These are phyloP conservation scores for Phaeosphaeriaceae sp. DNA, from an alignment of 2,329 filamentous ascomycete species.

Conservation along the genomic window DNA sequence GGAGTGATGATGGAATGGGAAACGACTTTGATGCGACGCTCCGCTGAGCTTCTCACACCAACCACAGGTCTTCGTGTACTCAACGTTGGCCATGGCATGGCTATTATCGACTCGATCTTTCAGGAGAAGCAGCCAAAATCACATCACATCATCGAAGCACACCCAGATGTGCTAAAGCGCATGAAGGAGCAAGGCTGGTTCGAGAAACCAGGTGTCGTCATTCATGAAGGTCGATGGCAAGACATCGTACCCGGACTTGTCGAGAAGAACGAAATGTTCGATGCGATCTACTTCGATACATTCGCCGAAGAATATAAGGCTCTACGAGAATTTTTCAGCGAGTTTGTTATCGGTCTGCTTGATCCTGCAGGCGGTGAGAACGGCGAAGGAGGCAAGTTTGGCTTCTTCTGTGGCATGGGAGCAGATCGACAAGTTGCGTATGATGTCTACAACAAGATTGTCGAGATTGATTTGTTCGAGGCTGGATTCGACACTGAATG, in stretches of 20 bases:
- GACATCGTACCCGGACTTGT: slow-evolving; percentile 56
- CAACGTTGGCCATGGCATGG: slow-evolving; percentile 62
- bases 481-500: slow-evolving; percentile 90
- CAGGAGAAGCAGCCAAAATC: slow-evolving; percentile 53
- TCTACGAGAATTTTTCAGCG: slow-evolving; percentile 85
- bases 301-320: slow-evolving; percentile 94
- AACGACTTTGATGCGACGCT: slow-evolving; percentile 57
- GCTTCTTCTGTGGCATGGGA: slow-evolving; percentile 79
- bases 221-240: slow-evolving; percentile 60
- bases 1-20: slow-evolving; percentile 65
- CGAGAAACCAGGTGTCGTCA: slow-evolving; percentile 57
- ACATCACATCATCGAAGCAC: slow-evolving; percentile 62
- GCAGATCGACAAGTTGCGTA: slow-evolving; percentile 93
- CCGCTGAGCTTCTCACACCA: slow-evolving; percentile 53
- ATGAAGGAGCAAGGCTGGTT: slow-evolving; percentile 58
- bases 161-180: slow-evolving; percentile 56
- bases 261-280: slow-evolving; percentile 53
- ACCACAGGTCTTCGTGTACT: slow-evolving; percentile 53
- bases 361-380: slow-evolving; percentile 58
- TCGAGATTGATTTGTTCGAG: slow-evolving; percentile 88
- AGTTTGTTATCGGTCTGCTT: slow-evolving; percentile 82
- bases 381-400: slow-evolving; percentile 61
- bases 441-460: slow-evolving; percentile 90
- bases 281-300: slow-evolving; percentile 89
- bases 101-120: slow-evolving; percentile 59